Base-by-base conservation (phyloP, 2,329 filamentous ascomycete genomes). In the Xylaria sp. region DNA sequence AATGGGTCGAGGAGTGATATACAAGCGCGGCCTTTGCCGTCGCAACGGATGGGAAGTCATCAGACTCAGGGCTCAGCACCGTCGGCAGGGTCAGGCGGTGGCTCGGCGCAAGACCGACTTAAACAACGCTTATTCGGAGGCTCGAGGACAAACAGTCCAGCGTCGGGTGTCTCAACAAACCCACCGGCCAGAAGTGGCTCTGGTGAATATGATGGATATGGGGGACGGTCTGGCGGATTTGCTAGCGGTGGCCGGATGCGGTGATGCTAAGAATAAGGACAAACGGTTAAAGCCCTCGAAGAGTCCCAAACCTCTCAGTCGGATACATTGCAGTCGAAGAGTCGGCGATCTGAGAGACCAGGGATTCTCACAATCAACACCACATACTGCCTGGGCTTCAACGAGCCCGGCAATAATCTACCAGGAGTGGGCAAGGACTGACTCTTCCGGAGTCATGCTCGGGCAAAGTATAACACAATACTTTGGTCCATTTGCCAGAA, bases 81-180 rank as follows among this genome's bases (percentile, higher is more conserved):
- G 64, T 69, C 68, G 64, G 68, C 64, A 39, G 72, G 70, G 54
- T 67, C 75, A 54, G 70, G 70, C 46, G 76, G 79, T 2, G 79
- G 79, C 39, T 85, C 86, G 18, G 91, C 91, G 54, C 90, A 95
- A 76, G 90, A 96, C 68, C 81, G 90, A 66, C 78, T 97, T 67
- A 90, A 91, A 71, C 90, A 92, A 68, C 79, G 90, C 63, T 76
- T 96, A 51, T 91, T 91, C 80, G 85, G 84, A n/a, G 82, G 79
- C 4, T 75, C 83, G 19, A 79, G 82, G 65, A 83, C 82, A 49
- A 78, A 78, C 52, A 87, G 84, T 64, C 83, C 85, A 7, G 76
- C 76, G 23, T 71, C 74, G 16, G 68, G 69, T 19, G 76, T 77
- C 2, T 79, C 80, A 4, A 83, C 80, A 62, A 77, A 79, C 59